Evolutionary conservation across 345 rosid species (phyloP).

Genomic region (Geranium brycei): DNA sequence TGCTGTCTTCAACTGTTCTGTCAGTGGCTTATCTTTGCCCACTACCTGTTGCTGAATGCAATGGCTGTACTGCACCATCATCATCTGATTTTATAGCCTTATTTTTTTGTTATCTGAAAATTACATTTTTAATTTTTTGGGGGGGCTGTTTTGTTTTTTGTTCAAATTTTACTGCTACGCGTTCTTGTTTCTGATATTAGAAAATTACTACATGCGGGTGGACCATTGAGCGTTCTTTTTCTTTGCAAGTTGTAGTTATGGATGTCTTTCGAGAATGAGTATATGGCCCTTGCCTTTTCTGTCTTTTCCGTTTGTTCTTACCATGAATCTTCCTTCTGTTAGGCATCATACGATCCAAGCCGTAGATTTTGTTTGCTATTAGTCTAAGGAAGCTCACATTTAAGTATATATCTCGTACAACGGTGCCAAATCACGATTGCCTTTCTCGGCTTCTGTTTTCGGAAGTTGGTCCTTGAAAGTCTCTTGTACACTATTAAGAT

Average conservation of each 20-base stretch:
- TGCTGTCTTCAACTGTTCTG: too few species aligned
- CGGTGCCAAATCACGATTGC: conserved; percentile 9
- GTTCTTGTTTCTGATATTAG: conserved; percentile 9
- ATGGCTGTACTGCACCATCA: too few species aligned
- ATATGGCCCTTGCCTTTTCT: conserved; percentile 25
- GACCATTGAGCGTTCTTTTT: conserved; percentile 18
- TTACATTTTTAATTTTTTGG: background rate
- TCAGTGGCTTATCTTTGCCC: too few species aligned
- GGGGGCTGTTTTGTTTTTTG: background rate
- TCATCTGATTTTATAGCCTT: too few species aligned
- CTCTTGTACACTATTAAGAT: background rate
- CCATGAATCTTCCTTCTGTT: conserved; percentile 30
- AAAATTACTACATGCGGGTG: conserved; percentile 13
- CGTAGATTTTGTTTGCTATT: too few species aligned
- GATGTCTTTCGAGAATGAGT: conserved; percentile 26
- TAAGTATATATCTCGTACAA: conserved; percentile 25
- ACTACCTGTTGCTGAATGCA: too few species aligned
- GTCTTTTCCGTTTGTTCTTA: conserved; percentile 32
- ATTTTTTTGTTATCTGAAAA: conserved; percentile 2
- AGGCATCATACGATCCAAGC: conserved; percentile 22
- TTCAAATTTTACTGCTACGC: conserved; percentile 19
- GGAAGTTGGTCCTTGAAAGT: too few species aligned
- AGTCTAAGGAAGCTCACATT: conserved; percentile 1
- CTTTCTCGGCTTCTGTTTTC: background rate
- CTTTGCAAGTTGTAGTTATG: conserved; percentile 53